Base-by-base conservation (phyloP, 805 yeast species). In the Alloascoidea africana region DNA sequence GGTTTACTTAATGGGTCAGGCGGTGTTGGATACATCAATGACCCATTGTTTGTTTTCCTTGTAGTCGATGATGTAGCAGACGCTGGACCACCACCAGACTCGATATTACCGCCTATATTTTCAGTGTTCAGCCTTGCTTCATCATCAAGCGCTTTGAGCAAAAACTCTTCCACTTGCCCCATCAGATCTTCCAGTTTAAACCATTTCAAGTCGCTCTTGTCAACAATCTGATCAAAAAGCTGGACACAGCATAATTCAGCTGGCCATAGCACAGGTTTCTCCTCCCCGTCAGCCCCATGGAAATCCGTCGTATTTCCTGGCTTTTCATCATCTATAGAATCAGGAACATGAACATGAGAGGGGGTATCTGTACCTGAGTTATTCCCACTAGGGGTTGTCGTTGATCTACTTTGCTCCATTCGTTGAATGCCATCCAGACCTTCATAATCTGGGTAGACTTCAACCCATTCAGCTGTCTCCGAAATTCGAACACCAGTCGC, bases 211-310 rank as follows among this genome's bases (percentile, higher is more conserved):
- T 46, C 47, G 6, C 17, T 18, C 8, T 32, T 15, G 15, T 39
- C 44, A 16, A 34, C 37, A 1, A 16, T 17, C 19, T 16, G 37
- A 32, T 35, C 16, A 4, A 36, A 32, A 15, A 42, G 38, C 17
- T 39, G 38, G 23, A 18, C 34, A 23, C 39, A 46, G 35, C 53
- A 49, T 17, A 50, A 41, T 34, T 50, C 54, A 11, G 42, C 18
- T 0, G 55, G 55, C 55, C 55, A 51, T 11, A 40, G 15, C 13
- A 45, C 36, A n/a, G n/a, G n/a, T n/a, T n/a, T n/a, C 6, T 27
- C 14, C 17, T 38, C 36, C 11, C 36, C 44, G 3, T 35, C 18
- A 6, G 37, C 14, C 8, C 27, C 36, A 13, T 44, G 39, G n/a
- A 23, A 23, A 8, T 8, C n/a, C n/a, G 30, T 23, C n/a, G n/a